phyloP scores from a whole-genome alignment of 257 asterid genomes.

The Primulina huaijiensis region DNA sequence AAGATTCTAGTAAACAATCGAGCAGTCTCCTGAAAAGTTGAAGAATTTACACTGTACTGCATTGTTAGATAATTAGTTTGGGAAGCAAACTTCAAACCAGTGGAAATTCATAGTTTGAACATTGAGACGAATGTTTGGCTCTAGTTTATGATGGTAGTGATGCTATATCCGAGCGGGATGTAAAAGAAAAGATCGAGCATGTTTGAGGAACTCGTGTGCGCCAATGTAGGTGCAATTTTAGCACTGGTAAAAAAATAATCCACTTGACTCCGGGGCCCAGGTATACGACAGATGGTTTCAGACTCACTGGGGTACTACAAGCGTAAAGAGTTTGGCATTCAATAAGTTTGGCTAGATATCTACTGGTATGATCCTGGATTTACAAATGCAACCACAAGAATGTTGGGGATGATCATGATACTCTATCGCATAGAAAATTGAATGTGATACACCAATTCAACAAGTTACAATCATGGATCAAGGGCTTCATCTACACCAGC shows the following conservation, averaged over 20 bases:
- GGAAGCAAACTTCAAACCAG: background rate
- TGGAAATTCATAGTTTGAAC: background rate
- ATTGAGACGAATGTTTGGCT: background rate
- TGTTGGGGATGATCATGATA: background rate
- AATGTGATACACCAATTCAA: background rate
- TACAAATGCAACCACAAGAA: background rate
- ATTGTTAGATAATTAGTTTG: background rate
- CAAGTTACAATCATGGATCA: background rate
- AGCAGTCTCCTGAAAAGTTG: background rate
- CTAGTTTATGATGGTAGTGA: background rate
- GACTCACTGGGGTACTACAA: background rate
- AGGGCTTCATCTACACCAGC: background rate
- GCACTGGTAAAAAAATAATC: background rate
- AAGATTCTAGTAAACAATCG: no score
- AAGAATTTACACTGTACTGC: no score
- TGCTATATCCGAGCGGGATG: background rate
- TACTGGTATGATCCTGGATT: background rate
- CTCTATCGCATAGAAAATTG: background rate
- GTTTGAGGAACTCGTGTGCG: background rate
- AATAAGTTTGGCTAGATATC: background rate
- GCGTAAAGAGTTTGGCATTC: background rate
- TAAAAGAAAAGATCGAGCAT: background rate
- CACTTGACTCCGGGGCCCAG: background rate
- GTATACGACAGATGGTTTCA: background rate
- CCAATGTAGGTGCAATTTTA: background rate